Base-by-base conservation (phyloP, 2,329 filamentous ascomycete species). In the Hirsutella thompsonii region DNA sequence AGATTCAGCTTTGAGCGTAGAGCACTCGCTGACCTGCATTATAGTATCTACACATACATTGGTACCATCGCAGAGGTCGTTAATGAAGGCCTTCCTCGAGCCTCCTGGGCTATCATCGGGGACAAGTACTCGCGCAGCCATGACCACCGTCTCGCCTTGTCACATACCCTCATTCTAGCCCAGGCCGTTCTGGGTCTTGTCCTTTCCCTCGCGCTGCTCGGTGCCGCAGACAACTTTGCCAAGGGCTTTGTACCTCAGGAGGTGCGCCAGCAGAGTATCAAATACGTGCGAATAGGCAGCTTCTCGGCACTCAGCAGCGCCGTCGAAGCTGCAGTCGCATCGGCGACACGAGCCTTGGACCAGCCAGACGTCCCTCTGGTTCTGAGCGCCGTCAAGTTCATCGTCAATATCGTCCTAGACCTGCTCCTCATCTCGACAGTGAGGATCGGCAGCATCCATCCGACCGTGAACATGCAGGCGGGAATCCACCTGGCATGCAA, bases 41-140 rank as follows among this genome's bases (percentile, higher is more conserved):
- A 8, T 28, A 47, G 42, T 9, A 63, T 70, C 0, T 83, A 81
- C 56, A 84, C 78, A 0, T 86, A 86, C 55, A 82, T 86, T 44
- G 68, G 72, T 18, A 70, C 77, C 1, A 66, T 84, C 0, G 73
- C 71, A 1, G 77, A 86, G 52, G 79, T 83, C 0, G 57, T 87
- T 14, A 86, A 86, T 47, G 81, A 87, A 54, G 81, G 81, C 1
- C 70, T 87, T 0, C 81, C 81, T 0, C 68, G 80, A 19, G 76
- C 79, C 0, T 69, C 79, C 0, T 87, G 77, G 74, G 64, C 79
- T 5, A 69, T 83, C 42, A 83, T 86, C 42, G 80, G 78, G 8
- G 78, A 86, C 56, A 69, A 68, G 21, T 58, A 72, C 0, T 74
- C 70, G 1, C 68, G 78, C 2, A 61, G 63, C 0, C 54, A 70